Evolutionary conservation across 164 flowering plant species (phyloP), one percentile per base, ranked within the genome.

Genomic region (Protea cynaroides): DNA sequence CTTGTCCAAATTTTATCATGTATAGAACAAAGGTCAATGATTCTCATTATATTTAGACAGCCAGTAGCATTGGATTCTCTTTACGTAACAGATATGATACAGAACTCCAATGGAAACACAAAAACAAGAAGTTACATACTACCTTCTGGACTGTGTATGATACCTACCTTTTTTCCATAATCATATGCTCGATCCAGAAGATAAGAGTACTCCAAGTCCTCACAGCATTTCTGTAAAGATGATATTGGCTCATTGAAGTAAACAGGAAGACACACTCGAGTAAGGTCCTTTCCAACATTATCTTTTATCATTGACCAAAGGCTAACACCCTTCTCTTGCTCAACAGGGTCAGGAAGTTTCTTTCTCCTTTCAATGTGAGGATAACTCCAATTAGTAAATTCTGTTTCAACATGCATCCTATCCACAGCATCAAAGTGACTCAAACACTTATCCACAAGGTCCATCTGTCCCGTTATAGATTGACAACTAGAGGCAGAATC

Each of bases 271-370:
- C 98, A 92, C 47, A 92, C 93, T 61, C 87, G 69, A 37, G 92
- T 81, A 14, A 92, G 88, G 74, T 92, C 98, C 74, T 92, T 92
- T 55, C 98, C 98, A 58, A 92, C 88, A 70, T 89, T 92, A 74
- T 89, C 98, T 76, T 89, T 92, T 62, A 92, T 92, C 85, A 92
- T 82, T 61, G 96, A 83, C 98, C 98, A 92, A 65, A 92, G 86
- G 72, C 92, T 92, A 18, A 87, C 91, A 3, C 91, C 88, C 78
- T 82, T 92, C 83, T 92, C 98, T 78, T 88, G 88, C 76, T 88
- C 95, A 71, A 82, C 68, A 61, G 96, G 98, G 64, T 81, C 85
- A 13, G 98, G 96, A 66, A 92, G 83, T 80, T 80, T 83, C 63
- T 69, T 80, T 56, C 96, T 73, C 69, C 98, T 82, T 75, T 81